phyloP scores from a whole-genome alignment of 164 flowering plant species.

The Kalanchoe fedtschenkoi region DNA sequence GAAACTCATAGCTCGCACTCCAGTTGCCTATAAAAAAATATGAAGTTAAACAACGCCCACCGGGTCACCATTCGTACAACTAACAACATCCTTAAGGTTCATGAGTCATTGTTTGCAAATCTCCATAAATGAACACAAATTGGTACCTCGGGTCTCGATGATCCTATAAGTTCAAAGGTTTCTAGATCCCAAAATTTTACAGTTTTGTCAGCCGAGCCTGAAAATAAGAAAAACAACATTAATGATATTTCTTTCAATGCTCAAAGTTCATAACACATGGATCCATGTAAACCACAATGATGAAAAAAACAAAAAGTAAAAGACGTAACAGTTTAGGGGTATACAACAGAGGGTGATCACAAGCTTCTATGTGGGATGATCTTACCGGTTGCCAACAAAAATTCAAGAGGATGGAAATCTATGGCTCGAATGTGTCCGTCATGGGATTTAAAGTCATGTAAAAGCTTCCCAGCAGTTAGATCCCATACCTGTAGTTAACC shows the following conservation, averaged over 20 bases:
- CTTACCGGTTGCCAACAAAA: conserved; percentile 78
- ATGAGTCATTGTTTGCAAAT: conserved; percentile 4
- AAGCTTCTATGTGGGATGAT: neutral
- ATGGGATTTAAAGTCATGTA: conserved; percentile 82
- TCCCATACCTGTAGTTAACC: conserved; percentile 60
- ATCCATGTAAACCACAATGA: neutral
- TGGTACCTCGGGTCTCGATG: conserved; percentile 58
- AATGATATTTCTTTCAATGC: neutral
- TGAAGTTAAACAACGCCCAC: neutral
- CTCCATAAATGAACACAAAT: conserved; percentile 65
- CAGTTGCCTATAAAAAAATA: conserved; percentile 43
- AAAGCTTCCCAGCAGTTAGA: conserved; percentile 88
- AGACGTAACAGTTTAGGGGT: neutral
- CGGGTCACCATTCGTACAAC: too few species aligned
- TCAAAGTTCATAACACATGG: neutral
- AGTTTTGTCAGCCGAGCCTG: conserved; percentile 74
- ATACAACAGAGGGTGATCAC: neutral
- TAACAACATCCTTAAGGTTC: neutral
- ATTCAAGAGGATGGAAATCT: conserved; percentile 86
- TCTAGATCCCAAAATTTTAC: conserved; percentile 78
- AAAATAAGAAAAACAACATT: conserved; percentile 6
- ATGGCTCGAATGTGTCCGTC: conserved; percentile 64
- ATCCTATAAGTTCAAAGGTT: conserved; percentile 72
- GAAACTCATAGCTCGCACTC: conserved; percentile 61
- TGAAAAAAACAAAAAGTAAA: neutral